Evolutionary conservation across 2,329 filamentous ascomycete species (phyloP), one percentile per base, ranked within the genome.

Genomic region (Tolypocladium tundrense): DNA sequence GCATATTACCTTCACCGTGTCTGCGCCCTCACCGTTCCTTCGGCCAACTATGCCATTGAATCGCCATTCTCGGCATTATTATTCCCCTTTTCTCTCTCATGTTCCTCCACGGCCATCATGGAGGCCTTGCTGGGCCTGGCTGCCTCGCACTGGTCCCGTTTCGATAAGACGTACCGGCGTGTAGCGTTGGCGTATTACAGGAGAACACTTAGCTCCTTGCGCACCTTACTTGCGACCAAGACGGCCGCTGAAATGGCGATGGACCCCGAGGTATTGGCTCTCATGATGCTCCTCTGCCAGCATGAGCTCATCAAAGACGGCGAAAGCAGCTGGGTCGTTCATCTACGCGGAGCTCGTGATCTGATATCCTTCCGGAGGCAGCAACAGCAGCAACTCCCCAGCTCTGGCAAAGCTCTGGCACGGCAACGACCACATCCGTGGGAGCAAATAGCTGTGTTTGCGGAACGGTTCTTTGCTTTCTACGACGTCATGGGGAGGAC

Each of bases 271-370:
- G 45, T 40, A 53, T 39, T 53, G 51, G 51, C 39, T 27, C 33
- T 53, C 8, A n/a, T 55, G 24, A 45, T 43, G 54, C 54, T 55
- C 19, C 41, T 55, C 27, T 55, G 54, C 27, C 54, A 55, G 27
- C 54, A 43, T 35, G 54, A 55, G 39, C 10, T 55, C 2, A 45
- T 40, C 13, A 55, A 24, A 13, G 54, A 55, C 14, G 54, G 43
- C 6, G 54, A 27, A 19, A 37, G 54, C n/a, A 55, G 14, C 27
- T 55, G 54, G 54, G 40, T 43, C 21, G 33, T 55, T 24, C 54
- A 55, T 40, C 54, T 55, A 4, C 54, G 54, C 27, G 54, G 54
- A 41, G 54, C 54, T 43, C 54, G 54, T 13, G 39, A 55, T 31
- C 35, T 55, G 40, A 55, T 55, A 43, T 33, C 6, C 13, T 55